phyloP scores from a whole-genome alignment of 768 basidiomycete genomes.

The Pilatotrama ljubarskyi region DNA sequence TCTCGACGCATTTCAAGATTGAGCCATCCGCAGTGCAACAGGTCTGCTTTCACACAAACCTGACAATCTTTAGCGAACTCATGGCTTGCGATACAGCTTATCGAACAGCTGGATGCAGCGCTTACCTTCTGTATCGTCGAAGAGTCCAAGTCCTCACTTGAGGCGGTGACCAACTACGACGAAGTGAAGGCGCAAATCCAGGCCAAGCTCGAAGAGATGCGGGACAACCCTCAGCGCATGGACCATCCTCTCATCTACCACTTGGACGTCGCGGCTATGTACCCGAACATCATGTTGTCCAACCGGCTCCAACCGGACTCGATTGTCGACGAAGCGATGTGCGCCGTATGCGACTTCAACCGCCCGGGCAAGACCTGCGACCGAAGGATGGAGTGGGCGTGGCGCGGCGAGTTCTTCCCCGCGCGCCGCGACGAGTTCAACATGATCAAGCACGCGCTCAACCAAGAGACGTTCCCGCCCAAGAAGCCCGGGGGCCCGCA shows the following conservation, averaged over 20 bases:
- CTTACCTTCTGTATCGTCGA: slow-evolving; percentile 85
- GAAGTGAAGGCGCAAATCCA: slow-evolving; percentile 83
- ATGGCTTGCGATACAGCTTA: slow-evolving; percentile 56
- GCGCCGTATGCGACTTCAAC: slow-evolving; percentile 98
- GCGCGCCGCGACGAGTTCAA: slow-evolving; percentile 97
- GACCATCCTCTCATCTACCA: slow-evolving; percentile 98
- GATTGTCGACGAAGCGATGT: slow-evolving; percentile 93
- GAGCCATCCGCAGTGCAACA: slow-evolving; percentile 83
- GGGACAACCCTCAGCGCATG: slow-evolving; percentile 83
- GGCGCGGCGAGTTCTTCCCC: slow-evolving; percentile 98
- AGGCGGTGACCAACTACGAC: slow-evolving; percentile 91
- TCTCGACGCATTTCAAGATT: slow-evolving; percentile 92
- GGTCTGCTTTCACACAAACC: slow-evolving; percentile 40
- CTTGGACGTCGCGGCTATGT: slow-evolving; percentile 99
- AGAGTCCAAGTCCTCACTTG: slow-evolving; percentile 78
- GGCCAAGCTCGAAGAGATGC: slow-evolving; percentile 79
- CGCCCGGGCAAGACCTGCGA: slow-evolving; percentile 95
- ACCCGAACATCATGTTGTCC: slow-evolving; percentile 99
- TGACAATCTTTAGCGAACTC: not conserved
- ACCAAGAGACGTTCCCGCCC: slow-evolving; percentile 90
- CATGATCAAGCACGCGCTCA: slow-evolving; percentile 97
- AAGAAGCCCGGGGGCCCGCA: slow-evolving; percentile 71
- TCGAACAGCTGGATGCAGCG: slow-evolving; percentile 92
- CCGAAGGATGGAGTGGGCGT: slow-evolving; percentile 93
- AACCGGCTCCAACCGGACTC: slow-evolving; percentile 98